Conservation (phyloP, 768 basidiomycete genomes). For the Calocybe cyanea region DNA sequence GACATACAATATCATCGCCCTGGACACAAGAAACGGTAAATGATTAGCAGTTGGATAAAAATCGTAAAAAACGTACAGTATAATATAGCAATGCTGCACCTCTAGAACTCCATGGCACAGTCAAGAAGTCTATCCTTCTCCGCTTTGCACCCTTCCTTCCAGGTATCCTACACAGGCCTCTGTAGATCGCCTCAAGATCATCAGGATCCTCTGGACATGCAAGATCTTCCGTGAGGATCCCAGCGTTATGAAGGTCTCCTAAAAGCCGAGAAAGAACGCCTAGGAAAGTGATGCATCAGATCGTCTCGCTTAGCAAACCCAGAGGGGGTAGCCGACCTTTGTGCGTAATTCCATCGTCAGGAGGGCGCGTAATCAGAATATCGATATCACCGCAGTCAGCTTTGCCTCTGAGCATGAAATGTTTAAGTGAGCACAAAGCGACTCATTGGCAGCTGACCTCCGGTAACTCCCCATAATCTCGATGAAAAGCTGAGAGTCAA, state of each 20-base stretch:
- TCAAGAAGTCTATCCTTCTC: conserved; percentile 84
- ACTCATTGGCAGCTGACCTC: conserved; percentile 40
- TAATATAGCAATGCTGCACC: conserved; percentile 92
- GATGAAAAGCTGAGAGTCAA: conserved; percentile 70
- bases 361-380: conserved; percentile 76
- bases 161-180: conserved; percentile 70
- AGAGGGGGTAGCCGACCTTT: conserved; percentile 38
- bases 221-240: conserved; percentile 79
- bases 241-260: conserved; percentile 45
- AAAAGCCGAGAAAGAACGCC: conserved; percentile 64
- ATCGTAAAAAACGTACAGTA: conserved; percentile 49
- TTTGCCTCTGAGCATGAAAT: conserved; percentile 53
- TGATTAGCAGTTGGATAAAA: conserved; percentile 1
- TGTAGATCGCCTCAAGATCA: conserved; percentile 74
- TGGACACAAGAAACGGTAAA: conserved; percentile 19
- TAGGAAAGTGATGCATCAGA: conserved; percentile 19
- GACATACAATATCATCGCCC: conserved; percentile 86
- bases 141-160: conserved; percentile 35
- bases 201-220: conserved; percentile 63
- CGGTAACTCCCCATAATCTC: conserved; percentile 93
- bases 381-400: conserved; percentile 89
- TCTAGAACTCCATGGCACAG: conserved; percentile 71
- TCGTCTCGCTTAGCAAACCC: not conserved
- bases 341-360: conserved; percentile 72
- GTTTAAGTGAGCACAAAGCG: not conserved